A percentile compares a stretch with the other conserved stretches of the same genome.
Evolutionary conservation across 306 rosid species (phyloP).

Genomic region (Gleditsia sinensis): DNA sequence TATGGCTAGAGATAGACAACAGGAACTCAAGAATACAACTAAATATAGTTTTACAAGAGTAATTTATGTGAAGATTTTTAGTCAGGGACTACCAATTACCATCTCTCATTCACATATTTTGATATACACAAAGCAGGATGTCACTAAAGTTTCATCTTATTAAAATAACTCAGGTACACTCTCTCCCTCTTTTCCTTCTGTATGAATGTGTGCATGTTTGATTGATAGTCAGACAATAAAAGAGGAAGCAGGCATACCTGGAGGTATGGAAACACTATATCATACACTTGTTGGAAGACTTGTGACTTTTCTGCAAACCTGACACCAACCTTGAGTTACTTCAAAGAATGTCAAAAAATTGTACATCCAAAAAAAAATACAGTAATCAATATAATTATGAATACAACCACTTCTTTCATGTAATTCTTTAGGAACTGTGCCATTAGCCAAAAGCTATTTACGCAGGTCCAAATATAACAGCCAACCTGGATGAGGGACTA

Average conservation of each 20-base stretch:
- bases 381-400: neutral
- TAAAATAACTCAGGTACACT: conserved; percentile 5
- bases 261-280: conserved; percentile 64
- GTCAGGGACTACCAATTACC: neutral
- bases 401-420: conserved; percentile 2
- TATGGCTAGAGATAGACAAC: neutral
- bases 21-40: neutral
- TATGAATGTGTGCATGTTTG: neutral
- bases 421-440: conserved; percentile 3
- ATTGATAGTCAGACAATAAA: conserved; percentile 9
- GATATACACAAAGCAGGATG: neutral
- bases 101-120: conserved; percentile 1
- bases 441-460: conserved; percentile 15
- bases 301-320: conserved; percentile 74
- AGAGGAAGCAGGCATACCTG: conserved; percentile 54
- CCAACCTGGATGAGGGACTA: too few species aligned
- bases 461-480: too few species aligned
- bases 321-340: conserved; percentile 42
- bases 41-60: neutral
- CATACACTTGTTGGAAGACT: conserved; percentile 59
- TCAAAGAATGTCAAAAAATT: conserved; percentile 9
- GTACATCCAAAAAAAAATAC: conserved; percentile 15
- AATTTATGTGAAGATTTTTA: conserved; percentile 1
- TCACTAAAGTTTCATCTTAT: conserved; percentile 1
- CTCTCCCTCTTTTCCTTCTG: neutral